Evolutionary conservation across 164 flowering plant species (phyloP), one percentile per base, ranked within the genome.

Genomic region (Warburgia ugandensis): DNA sequence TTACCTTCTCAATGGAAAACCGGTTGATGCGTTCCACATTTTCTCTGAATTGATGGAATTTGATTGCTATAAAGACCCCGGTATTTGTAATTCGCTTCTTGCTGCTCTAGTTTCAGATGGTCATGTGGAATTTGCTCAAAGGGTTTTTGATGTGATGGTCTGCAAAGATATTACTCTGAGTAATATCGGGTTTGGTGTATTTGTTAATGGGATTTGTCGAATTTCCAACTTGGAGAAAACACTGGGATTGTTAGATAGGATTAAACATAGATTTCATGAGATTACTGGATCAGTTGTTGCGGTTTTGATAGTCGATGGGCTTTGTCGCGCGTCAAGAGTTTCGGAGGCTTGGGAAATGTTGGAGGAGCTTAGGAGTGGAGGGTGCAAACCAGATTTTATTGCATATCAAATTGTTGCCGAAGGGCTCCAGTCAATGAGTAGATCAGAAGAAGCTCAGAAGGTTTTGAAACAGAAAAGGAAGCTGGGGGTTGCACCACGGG

Each of bases 381-480:
- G 48, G 2, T 88, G 76, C 23, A 92, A 92, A 45, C 98, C 98
- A 11, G 98, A 92, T 76, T 92, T 92, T 62, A 79, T 91, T 66
- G 92, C 98, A 0, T 91, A 87, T 56, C 71, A 94, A 54, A 46
- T 80, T 58, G 81, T 85, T 3, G 80, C 82, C 0, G 94, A 85
- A 68, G 72, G 71, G n/a, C 75, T 79, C 46, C 59, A 73, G 42
- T 59, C 48, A 32, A 54, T 38, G 25, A 76, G 86, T 20, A 45
- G 45, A 55, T 60, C 60, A 33, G 70, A 39, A 32, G 86, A 91
- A 44, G 73, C 67, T 23, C 79, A 71, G 62, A 56, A 47, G 37
- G 76, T 77, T 21, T 65, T 85, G 73, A 91, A 85, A 71, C 79
- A 55, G 82, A 91, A 91, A 74, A 77, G 91, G 56, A 91, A 91